Conservation (phyloP, 495 filamentous ascomycete species). For the Polyplosphaeria fusca region DNA sequence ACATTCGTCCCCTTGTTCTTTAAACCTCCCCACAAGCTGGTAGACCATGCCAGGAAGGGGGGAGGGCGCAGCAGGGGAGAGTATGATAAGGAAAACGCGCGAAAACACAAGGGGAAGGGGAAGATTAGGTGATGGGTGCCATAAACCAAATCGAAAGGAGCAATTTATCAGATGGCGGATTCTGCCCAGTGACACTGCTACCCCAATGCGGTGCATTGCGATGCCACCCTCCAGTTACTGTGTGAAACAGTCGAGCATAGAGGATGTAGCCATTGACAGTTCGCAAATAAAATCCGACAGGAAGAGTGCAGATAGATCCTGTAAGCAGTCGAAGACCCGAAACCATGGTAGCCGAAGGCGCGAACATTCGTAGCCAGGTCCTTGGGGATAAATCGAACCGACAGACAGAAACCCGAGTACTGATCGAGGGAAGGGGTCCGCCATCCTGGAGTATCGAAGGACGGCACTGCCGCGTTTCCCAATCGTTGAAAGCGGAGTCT, state of each 20-base stretch:
- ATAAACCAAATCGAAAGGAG: constrained; percentile 23
- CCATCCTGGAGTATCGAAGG: constrained; percentile 30
- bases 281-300: constrained; percentile 8
- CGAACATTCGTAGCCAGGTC: constrained; percentile 25
- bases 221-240: too few species aligned
- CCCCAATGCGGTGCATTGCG: too few species aligned
- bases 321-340: constrained; percentile 18
- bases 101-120: constrained; percentile 23
- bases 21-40: constrained; percentile 37
- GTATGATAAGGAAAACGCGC: constrained; percentile 8
- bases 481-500: constrained; percentile 26
- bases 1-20: constrained; percentile 31
- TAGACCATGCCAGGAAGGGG: constrained; percentile 33
- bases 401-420: constrained; percentile 27
- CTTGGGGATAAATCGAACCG: constrained; percentile 20
- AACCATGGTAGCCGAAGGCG: constrained; percentile 13
- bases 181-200: constrained; percentile 25
- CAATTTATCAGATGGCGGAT: constrained; percentile 14
- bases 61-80: constrained; percentile 1
- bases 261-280: too few species aligned
- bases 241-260: too few species aligned
- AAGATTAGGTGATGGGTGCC: constrained; percentile 25
- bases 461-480: constrained; percentile 41
- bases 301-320: constrained; percentile 13
- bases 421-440: constrained; percentile 22